phyloP scores from a whole-genome alignment of 2,329 filamentous ascomycete genomes.

The Phaeosphaeriaceae sp. region DNA sequence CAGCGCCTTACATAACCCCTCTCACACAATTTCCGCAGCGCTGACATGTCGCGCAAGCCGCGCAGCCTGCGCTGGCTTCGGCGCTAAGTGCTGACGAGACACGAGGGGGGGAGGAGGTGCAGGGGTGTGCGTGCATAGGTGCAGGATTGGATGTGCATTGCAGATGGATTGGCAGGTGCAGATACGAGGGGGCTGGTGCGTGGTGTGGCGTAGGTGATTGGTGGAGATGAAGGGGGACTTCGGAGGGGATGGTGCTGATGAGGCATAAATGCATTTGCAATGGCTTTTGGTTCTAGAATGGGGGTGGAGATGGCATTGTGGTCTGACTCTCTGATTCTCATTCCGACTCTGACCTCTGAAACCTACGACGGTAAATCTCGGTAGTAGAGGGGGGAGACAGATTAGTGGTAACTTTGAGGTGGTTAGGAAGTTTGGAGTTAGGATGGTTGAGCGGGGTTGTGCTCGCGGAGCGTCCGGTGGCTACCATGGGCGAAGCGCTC shows the following conservation, averaged over 20 bases:
- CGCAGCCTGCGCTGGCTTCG: background rate
- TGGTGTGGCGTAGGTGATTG: background rate
- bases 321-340: too few species aligned
- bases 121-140: background rate
- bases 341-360: too few species aligned
- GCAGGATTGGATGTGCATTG: background rate
- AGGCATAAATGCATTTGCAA: too few species aligned
- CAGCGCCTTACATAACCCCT: slow-evolving; percentile 22
- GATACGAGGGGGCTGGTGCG: background rate
- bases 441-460: too few species aligned
- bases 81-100: slow-evolving; percentile 12
- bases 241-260: too few species aligned
- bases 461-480: background rate
- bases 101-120: background rate
- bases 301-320: background rate
- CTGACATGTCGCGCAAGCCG: slow-evolving; percentile 22
- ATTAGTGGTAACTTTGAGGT: too few species aligned
- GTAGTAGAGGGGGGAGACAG: too few species aligned
- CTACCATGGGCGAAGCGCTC: background rate
- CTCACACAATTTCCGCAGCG: slow-evolving; percentile 22
- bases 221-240: background rate
- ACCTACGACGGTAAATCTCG: too few species aligned
- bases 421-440: too few species aligned
- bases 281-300: too few species aligned
- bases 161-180: too few species aligned